Conservation (phyloP, 768 basidiomycete species). For the Tricholoma flavovirens region DNA sequence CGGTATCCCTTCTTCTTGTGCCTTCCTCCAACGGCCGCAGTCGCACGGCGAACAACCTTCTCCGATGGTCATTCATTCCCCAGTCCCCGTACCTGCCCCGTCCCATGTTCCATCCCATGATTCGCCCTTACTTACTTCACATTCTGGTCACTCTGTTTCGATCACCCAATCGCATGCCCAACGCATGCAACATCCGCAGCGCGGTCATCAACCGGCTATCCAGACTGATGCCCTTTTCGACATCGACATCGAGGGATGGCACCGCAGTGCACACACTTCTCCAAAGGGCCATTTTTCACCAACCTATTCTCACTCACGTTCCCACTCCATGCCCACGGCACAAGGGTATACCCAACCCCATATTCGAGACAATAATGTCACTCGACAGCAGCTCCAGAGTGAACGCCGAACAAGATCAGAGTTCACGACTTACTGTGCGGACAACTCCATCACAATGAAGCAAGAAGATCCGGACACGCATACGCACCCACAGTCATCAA, state of each 20-base stretch:
- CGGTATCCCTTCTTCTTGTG: conserved; percentile 13
- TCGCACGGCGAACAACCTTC: conserved; percentile 10
- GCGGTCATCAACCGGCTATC: background rate
- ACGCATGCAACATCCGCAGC: conserved; percentile 8
- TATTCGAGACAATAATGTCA: background rate
- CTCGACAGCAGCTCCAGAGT: conserved; percentile 1
- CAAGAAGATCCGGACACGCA: conserved; percentile 10
- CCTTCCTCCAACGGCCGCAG: conserved; percentile 10
- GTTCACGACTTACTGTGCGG: background rate
- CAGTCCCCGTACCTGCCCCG: conserved; percentile 16
- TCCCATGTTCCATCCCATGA: conserved; percentile 16
- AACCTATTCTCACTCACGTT: conserved; percentile 6
- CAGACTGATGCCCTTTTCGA: conserved; percentile 15
- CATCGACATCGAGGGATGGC: conserved; percentile 24
- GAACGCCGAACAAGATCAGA: conserved; percentile 4
- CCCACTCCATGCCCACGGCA: conserved; percentile 4
- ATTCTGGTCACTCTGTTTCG: conserved; percentile 4
- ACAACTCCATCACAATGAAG: conserved; percentile 3
- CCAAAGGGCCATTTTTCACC: conserved; percentile 11
- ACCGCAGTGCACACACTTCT: conserved; percentile 11
- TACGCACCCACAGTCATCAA: conserved; percentile 4
- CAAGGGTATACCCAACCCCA: background rate
- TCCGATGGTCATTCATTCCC: conserved; percentile 20
- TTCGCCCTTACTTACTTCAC: conserved; percentile 9
- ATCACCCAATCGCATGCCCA: background rate